Conservation (phyloP, 2,329 filamentous ascomycete genomes). For the Neocatenulostroma microsporum region DNA sequence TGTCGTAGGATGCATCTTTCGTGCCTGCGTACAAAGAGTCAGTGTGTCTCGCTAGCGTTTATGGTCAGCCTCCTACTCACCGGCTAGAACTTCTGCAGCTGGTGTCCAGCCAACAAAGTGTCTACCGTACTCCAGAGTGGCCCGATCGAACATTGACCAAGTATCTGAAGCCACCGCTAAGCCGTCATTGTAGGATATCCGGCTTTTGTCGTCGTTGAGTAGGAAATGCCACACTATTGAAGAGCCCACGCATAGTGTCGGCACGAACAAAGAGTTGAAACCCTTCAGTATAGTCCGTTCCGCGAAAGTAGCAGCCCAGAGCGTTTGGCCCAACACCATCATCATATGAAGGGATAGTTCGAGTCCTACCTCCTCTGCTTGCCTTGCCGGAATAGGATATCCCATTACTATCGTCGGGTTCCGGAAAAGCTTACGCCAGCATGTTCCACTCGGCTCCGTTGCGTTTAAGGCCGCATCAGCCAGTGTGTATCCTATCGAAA, state of each 20-base stretch:
- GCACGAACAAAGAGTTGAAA: constrained; percentile 1
- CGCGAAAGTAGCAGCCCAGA: background rate
- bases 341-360: constrained; percentile 1
- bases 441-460: background rate
- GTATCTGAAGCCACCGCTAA: background rate
- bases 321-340: background rate
- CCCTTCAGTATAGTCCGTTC: background rate
- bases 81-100: background rate
- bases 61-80: too few relatives aligned
- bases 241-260: background rate
- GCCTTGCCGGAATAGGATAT: background rate
- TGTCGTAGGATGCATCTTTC: background rate
- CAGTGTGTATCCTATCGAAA: background rate
- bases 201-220: background rate
- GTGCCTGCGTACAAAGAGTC: background rate
- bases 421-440: background rate
- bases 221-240: constrained; percentile 1
- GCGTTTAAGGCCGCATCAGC: background rate
- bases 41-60: too few relatives aligned
- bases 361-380: background rate
- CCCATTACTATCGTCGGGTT: background rate
- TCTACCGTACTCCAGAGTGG: background rate
- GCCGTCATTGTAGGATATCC: background rate
- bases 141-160: background rate
- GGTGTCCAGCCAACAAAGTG: constrained; percentile 2